Percentiles rank a stretch among this genome's conserved stretches.
Conservation (phyloP, 371 early-diverging fungal species). For the Mortierella sp. region DNA sequence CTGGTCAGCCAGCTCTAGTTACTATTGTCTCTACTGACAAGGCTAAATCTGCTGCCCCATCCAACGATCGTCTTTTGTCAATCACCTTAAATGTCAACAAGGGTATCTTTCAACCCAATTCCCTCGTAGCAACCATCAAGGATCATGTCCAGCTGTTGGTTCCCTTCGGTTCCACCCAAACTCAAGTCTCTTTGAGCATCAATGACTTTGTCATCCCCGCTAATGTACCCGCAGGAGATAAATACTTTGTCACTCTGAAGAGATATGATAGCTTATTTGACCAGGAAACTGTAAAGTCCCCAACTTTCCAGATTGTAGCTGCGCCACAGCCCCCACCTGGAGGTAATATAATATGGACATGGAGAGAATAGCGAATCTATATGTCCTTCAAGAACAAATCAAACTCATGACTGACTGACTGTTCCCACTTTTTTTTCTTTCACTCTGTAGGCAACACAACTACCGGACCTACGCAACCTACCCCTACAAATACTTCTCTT, state of each 20-base stretch:
- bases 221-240: slow-evolving; percentile 10
- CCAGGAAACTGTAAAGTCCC: not conserved
- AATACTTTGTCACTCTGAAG: slow-evolving; percentile 20
- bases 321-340: not conserved
- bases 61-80: slow-evolving; percentile 21
- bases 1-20: slow-evolving; percentile 28
- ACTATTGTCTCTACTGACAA: slow-evolving; percentile 20
- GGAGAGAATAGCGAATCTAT: too few species aligned
- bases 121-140: slow-evolving; percentile 12
- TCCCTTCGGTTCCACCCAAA: slow-evolving; percentile 10
- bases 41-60: slow-evolving; percentile 9
- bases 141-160: slow-evolving; percentile 33
- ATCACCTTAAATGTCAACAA: slow-evolving; percentile 15
- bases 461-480: not conserved
- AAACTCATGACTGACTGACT: too few species aligned
- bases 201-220: slow-evolving; percentile 36
- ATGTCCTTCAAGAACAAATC: not conserved
- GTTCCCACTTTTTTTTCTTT: not conserved
- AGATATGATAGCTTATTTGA: slow-evolving; percentile 22
- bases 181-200: slow-evolving; percentile 13
- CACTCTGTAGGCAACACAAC: not conserved
- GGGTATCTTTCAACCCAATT: slow-evolving; percentile 6
- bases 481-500: slow-evolving; percentile 2
- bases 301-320: slow-evolving; percentile 26
- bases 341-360: too few species aligned